Conservation (phyloP, 1,284 basidiomycete species). For the Leccinum fallax region DNA sequence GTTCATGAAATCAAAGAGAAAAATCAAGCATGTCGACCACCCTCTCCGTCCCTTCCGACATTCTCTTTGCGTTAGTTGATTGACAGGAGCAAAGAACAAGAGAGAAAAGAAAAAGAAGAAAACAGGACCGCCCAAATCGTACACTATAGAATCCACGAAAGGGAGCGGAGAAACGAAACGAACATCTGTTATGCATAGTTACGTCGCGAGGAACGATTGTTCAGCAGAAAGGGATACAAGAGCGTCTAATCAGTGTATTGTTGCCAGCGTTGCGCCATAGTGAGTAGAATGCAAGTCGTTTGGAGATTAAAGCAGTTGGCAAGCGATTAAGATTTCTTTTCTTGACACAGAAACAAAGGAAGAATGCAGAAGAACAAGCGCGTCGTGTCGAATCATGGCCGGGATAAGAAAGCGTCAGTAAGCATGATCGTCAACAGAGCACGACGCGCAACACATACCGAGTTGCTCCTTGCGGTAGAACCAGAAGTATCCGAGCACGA, state of each 20-base stretch:
- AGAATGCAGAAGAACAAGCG: background rate
- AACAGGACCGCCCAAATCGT: background rate
- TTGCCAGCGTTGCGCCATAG: background rate
- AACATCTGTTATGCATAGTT: background rate
- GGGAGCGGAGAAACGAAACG: background rate
- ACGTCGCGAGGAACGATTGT: background rate
- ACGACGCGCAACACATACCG: conserved; percentile 41
- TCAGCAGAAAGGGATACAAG: background rate
- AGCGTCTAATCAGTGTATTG: background rate
- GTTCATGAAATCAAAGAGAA: background rate
- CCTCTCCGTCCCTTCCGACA: background rate
- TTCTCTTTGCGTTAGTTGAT: background rate
- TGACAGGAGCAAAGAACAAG: background rate
- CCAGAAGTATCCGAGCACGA: conserved; percentile 92
- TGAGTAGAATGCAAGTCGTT: background rate
- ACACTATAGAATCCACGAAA: background rate
- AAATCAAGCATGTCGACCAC: background rate
- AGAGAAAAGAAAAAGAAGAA: background rate
- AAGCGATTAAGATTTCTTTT: background rate
- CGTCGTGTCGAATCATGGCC: conserved; percentile 5
- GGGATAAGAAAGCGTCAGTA: conserved; percentile 4
- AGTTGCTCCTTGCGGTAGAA: conserved; percentile 91
- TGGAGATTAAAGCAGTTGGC: background rate
- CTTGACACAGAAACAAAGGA: background rate
- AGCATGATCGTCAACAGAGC: background rate